These are phyloP conservation scores for Apiospora malaysiana DNA, from an alignment of 2,329 filamentous ascomycete species.

Conservation along the genomic window DNA sequence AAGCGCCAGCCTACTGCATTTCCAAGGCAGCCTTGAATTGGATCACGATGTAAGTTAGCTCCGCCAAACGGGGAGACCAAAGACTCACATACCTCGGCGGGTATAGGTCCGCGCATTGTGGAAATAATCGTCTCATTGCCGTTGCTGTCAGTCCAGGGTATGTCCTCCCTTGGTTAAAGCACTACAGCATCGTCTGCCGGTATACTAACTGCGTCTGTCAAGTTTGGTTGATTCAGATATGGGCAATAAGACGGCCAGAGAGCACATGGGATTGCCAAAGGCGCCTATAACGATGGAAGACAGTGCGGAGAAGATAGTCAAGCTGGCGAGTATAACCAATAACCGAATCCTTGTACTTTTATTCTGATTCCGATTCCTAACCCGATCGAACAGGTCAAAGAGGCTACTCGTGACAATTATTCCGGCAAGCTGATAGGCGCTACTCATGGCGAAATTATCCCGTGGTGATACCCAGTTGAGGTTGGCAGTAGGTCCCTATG, in stretches of 20 bases:
- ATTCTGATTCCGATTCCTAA: no score
- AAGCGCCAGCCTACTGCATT: slow-evolving; percentile 26
- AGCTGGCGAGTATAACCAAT: not conserved
- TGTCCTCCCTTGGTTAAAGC: not conserved
- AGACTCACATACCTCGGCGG: not conserved
- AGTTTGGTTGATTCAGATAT: not conserved
- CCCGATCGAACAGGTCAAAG: no score
- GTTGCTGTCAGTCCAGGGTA: slow-evolving; percentile 3
- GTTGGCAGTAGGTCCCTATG: no score
- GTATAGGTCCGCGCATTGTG: not conserved
- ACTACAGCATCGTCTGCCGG: not conserved
- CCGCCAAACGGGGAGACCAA: no score
- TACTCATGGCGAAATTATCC: no score
- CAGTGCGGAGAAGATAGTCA: not conserved
- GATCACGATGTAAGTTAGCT: not conserved
- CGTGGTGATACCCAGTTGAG: no score
- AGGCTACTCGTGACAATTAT: no score
- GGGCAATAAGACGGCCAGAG: not conserved
- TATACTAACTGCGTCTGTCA: not conserved
- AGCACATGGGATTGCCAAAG: not conserved
- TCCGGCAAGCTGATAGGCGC: no score
- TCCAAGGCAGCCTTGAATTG: slow-evolving; percentile 6
- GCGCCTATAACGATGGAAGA: not conserved
- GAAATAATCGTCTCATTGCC: not conserved
- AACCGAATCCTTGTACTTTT: no score